Base-by-base conservation (phyloP, 1,284 basidiomycete species). In the Coniferiporia sulphurascens region DNA sequence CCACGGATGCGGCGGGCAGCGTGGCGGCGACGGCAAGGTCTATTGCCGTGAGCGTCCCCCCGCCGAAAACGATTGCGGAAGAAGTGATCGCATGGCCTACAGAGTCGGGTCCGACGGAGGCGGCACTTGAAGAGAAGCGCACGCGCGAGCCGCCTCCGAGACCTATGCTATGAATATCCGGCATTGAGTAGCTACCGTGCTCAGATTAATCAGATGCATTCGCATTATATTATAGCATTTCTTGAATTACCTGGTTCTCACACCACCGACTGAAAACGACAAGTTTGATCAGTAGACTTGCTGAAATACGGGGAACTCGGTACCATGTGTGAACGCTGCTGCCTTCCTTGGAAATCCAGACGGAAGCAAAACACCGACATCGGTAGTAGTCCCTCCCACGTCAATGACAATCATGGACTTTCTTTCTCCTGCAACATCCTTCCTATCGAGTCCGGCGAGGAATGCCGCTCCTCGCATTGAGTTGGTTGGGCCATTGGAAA, bases 391-490 rank as follows among this genome's bases (percentile, higher is more conserved):
- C 0, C 81, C 82, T 22, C 82, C 83, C 55, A 85, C 77, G 65
- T 85, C 84, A 41, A 81, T 73, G 0, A 85, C 83, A 52, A 85
- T 71, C 48, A 74, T 73, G 5, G 76, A 74, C 71, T 79, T 74
- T 43, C 64, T 52, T 21, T 61, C 56, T 19, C 67, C 69, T 53
- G 70, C 68, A 60, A 68, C 57, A n/a, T 48, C 41, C 70, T 71
- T 67, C 36, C 65, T 65, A 55, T 75, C 72, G 9, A 80, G 65
- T 0, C 76, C 74, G 0, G 80, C 76, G 10, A 84, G 72, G 66
- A 78, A 83, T 5, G 77, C 78, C 2, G 82, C 84, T 0, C 84
- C 84, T 51, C 82, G 72, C 81, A 85, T 85, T 0, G 81, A 83
- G 67, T 85, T 85, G 19, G 82, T 85, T 0, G 82, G 78, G 4